Evolutionary conservation across 23 red algal genomes (phyloP), one percentile per base, ranked within the genome.

Genomic region (Gracilariopsis chorda): DNA sequence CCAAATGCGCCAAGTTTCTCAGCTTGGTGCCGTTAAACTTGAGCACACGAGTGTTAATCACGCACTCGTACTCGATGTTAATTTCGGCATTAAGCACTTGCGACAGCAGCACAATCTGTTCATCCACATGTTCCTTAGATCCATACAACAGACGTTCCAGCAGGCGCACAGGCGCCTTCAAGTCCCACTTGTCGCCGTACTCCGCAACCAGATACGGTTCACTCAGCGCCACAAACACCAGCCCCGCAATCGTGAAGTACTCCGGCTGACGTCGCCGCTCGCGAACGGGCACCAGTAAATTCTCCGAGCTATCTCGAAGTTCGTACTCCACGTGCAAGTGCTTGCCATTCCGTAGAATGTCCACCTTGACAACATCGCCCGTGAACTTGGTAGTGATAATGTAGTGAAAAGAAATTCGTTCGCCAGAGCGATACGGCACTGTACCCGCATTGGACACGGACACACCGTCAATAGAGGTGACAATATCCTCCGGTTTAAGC

Each of bases 61-160:
- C 64, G 10, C 60, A 61, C 55, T 96, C 88, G 65, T 96, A 95
- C 20, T 89, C 97, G 21, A 87, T 65, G 75, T 93, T 99, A 51
- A 99, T 94, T 12, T 86, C 78, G 30, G 90, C 78, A 56, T 86
- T 88, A 21, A 99, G 78, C 34, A 99, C 97, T 35, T 96, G 93
- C 6, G 97, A 94, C 42, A 96, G 75, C 34, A 99, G 62, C 29
- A 99, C 97, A n/a, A 99, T 86, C 71, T 99, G 84, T 62, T 98
- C 70, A 51, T 89, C 85, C 11, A 61, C 21, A 65, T 43, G 80
- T 64, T 93, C 80, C 45, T 88, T 96, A 40, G 67, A 65, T 7
- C 82, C 88, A 44, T 92, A 77, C 46, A 77, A 57, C 30, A 91
- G 33, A 1, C 88, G 64, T 30, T 98, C 93, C 1, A 94, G 84